phyloP scores from a whole-genome alignment of 1,284 basidiomycete species.

The Pseudozyma flocculosa region DNA sequence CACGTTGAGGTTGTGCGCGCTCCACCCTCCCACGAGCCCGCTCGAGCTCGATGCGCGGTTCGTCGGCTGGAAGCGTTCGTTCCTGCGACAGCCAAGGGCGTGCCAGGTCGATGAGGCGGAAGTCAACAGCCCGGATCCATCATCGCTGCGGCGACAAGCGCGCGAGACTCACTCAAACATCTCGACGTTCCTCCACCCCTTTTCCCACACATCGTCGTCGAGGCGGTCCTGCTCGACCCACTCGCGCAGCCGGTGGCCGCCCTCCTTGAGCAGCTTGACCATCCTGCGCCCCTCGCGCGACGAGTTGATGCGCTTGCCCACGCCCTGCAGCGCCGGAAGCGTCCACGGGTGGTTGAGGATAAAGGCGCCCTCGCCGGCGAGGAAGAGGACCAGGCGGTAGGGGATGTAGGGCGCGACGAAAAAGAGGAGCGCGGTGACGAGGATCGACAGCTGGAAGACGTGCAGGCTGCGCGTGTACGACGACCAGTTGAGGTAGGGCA shows the following conservation, averaged over 20 bases:
- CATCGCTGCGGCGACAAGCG: background rate
- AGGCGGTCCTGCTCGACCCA: slow-evolving; percentile 53
- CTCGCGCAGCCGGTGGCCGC: slow-evolving; percentile 30
- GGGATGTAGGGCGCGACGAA: slow-evolving; percentile 52
- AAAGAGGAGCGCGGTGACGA: slow-evolving; percentile 47
- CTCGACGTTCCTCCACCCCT: slow-evolving; percentile 54
- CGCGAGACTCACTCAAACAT: slow-evolving; percentile 38
- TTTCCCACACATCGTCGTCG: slow-evolving; percentile 50
- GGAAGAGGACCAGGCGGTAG: slow-evolving; percentile 42
- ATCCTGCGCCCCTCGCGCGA: slow-evolving; percentile 26
- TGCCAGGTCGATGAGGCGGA: no score
- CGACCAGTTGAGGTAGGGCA: slow-evolving; percentile 58
- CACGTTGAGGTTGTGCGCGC: slow-evolving; percentile 27
- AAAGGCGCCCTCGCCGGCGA: slow-evolving; percentile 53
- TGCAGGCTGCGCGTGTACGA: slow-evolving; percentile 48
- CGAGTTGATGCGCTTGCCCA: slow-evolving; percentile 26
- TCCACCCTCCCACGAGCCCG: slow-evolving; percentile 36
- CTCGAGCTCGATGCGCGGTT: slow-evolving; percentile 12
- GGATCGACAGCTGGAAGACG: slow-evolving; percentile 48
- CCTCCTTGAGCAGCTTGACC: slow-evolving; percentile 26
- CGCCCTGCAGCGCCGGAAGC: slow-evolving; percentile 43
- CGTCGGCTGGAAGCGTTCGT: slow-evolving; percentile 34
- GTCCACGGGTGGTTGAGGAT: slow-evolving; percentile 54
- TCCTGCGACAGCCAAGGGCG: slow-evolving; percentile 9
- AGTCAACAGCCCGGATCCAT: no score